These are phyloP conservation scores for Cylindrotheca closterium DNA, from an alignment of 108 stramenopile genomes.

Conservation along the genomic window DNA sequence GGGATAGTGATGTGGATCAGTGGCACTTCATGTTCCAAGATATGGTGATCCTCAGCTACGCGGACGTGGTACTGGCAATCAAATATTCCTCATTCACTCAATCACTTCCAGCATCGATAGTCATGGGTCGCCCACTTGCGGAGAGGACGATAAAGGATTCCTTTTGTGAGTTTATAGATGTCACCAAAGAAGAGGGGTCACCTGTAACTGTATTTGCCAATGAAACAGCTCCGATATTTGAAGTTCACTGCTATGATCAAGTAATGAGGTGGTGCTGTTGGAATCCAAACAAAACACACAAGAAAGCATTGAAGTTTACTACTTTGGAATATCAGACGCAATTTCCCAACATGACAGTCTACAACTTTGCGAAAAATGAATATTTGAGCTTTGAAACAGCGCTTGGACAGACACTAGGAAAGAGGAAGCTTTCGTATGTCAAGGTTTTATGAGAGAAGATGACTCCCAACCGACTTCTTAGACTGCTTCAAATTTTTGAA, in stretches of 20 bases:
- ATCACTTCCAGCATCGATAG: constrained; percentile 41
- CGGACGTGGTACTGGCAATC: constrained; percentile 53
- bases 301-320: neutral
- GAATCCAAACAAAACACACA: neutral
- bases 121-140: constrained; percentile 14
- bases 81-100: constrained; percentile 49
- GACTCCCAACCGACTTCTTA: too few species aligned
- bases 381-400: neutral
- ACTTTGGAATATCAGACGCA: neutral
- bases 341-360: neutral
- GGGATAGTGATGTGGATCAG: constrained; percentile 13
- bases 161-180: neutral
- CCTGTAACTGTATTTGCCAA: too few species aligned
- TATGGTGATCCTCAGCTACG: constrained; percentile 40
- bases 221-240: neutral
- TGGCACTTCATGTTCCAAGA: constrained; percentile 35
- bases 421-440: too few species aligned
- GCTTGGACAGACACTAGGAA: too few species aligned
- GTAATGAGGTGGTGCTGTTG: neutral
- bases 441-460: too few species aligned
- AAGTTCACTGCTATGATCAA: neutral
- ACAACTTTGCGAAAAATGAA: neutral
- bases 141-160: neutral
- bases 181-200: neutral
- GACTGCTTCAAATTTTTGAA: too few species aligned